These are phyloP conservation scores for Melaleuca quinquenervia DNA, from an alignment of 345 rosid species.

Conservation along the genomic window DNA sequence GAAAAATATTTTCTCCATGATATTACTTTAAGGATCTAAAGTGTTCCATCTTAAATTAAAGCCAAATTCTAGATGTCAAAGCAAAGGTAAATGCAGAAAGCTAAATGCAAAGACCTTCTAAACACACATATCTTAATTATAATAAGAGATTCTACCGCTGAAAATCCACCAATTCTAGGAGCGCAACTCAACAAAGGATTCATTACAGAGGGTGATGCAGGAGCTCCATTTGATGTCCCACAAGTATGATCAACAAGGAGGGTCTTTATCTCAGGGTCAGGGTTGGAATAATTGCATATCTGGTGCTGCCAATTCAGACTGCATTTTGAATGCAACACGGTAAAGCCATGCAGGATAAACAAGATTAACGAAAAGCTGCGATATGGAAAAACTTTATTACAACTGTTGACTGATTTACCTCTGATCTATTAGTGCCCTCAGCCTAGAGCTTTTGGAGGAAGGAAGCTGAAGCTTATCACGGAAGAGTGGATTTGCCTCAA, in stretches of 20 bases:
- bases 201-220: slow-evolving; percentile 62
- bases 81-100: background rate
- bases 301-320: slow-evolving; percentile 92
- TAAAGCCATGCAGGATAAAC: background rate
- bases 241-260: slow-evolving; percentile 74
- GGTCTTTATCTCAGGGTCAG: slow-evolving; percentile 72
- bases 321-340: slow-evolving; percentile 2
- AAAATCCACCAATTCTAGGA: slow-evolving; percentile 51
- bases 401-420: slow-evolving; percentile 25
- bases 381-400: background rate
- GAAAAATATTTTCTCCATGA: background rate
- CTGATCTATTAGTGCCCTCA: slow-evolving; percentile 69
- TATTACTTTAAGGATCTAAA: background rate
- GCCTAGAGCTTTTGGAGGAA: slow-evolving; percentile 54
- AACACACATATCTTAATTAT: slow-evolving; percentile 27
- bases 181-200: slow-evolving; percentile 58
- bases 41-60: background rate
- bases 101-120: background rate
- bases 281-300: slow-evolving; percentile 68
- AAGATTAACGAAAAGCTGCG: background rate
- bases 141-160: slow-evolving; percentile 49
- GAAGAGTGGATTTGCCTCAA: slow-evolving; percentile 77
- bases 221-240: slow-evolving; percentile 60
- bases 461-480: slow-evolving; percentile 91
- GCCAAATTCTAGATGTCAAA: background rate